Evolutionary conservation across 108 stramenopile genomes (phyloP), one percentile per base, ranked within the genome.

Genomic region (Poteriospumella lacustris): DNA sequence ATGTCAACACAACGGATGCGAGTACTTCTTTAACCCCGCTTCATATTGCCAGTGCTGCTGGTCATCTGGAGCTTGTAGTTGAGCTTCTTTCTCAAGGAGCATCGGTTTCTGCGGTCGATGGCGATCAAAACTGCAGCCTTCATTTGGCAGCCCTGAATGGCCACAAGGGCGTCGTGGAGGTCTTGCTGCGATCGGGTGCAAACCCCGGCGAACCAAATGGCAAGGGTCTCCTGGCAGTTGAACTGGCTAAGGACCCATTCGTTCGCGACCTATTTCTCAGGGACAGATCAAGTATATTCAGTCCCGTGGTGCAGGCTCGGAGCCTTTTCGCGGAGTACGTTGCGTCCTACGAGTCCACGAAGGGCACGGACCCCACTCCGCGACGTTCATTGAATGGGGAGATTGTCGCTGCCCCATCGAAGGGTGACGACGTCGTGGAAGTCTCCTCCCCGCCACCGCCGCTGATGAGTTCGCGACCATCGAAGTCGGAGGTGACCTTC

Each of bases 131-230:
- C 40, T 40, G 64, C 40, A 15, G 12, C 15, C 40, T 67, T 9
- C 64, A 67, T 19, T 67, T 15, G 12, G 64, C 64, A 19, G 12
- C 64, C 40, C 12, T 67, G 15, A 67, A 67, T 33, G 64, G 31
- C 15, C 64, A 67, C 15, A 67, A 67, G 40, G 64, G 64, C 9
- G 40, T 33, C 36, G 31, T 67, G 12, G 64, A 67, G 40, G 19
- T 67, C 64, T 19, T 67, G 64, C 36, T 67, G 36, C 64, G 64
- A 33, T 67, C 64, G 19, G 64, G 64, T 9, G 64, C 64, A 9
- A 19, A 67, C 19, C 64, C 64, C 19, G 19, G 15, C 64, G 19
- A 15, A 40, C 64, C 64, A 12, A 67, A 67, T 41, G 36, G 19
- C 9, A 67, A 9, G 9, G 64, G 64, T 67, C 9, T 33, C 12